Evolutionary conservation across 179 eudicot genomes (phyloP).

Genomic region (Pouteria campechiana): DNA sequence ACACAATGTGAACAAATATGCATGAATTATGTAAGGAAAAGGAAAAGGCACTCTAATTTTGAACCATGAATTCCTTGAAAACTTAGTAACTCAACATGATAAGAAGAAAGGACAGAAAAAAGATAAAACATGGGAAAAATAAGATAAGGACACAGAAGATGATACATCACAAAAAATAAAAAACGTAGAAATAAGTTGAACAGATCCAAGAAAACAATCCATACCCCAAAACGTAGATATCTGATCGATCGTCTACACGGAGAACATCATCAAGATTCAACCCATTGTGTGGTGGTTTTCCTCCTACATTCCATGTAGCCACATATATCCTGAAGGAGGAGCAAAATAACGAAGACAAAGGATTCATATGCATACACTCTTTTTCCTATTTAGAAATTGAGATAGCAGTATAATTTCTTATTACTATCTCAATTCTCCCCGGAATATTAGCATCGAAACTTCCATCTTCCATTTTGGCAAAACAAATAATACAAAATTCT

Average conservation of each 20-base stretch:
- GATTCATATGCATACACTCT: too few species aligned
- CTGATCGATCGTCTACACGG: constrained; percentile 30
- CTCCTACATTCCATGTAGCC: constrained; percentile 74
- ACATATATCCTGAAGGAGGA: constrained; percentile 20
- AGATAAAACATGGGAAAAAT: too few species aligned
- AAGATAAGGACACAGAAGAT: not conserved
- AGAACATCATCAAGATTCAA: constrained; percentile 49
- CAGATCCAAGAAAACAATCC: not conserved
- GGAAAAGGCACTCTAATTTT: too few species aligned
- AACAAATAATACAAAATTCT: too few species aligned
- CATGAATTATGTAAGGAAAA: too few species aligned
- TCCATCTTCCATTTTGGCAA: too few species aligned
- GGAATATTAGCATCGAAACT: not conserved
- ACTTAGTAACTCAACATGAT: too few species aligned
- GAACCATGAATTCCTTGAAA: too few species aligned
- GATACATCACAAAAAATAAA: not conserved
- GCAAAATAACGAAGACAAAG: not conserved
- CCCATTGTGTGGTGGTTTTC: constrained; percentile 40
- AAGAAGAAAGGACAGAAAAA: too few species aligned
- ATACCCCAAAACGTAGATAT: constrained; percentile 60
- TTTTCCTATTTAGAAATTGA: too few species aligned
- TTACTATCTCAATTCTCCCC: too few species aligned
- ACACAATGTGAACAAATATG: not conserved
- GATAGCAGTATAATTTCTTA: too few species aligned
- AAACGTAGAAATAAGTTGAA: not conserved